A percentile compares a stretch with the other conserved stretches of the same genome.
phyloP scores from a whole-genome alignment of 1,284 basidiomycete species.

The Ceratobasidium sp. region DNA sequence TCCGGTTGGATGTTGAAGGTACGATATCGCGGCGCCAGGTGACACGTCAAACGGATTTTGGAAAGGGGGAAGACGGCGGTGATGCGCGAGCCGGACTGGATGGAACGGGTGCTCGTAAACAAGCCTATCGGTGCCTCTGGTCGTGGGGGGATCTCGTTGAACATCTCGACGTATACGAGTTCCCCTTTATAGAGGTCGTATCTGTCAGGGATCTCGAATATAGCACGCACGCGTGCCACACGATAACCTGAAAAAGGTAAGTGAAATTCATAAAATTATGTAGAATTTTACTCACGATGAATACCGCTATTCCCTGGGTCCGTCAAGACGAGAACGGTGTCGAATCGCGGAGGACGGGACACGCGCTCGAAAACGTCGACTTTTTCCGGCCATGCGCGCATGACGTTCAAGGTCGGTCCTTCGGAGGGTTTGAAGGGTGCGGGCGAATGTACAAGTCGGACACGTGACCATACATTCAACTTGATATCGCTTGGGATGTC shows the following conservation, averaged over 20 bases:
- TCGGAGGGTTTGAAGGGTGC: slow-evolving; percentile 27
- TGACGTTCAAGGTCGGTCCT: not conserved
- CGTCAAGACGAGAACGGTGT: slow-evolving; percentile 14
- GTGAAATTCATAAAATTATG: not conserved
- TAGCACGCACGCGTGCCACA: slow-evolving; percentile 8
- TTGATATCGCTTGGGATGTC: not conserved
- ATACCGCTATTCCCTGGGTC: not conserved
- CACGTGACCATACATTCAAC: slow-evolving; percentile 14
- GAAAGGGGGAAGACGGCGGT: slow-evolving; percentile 12
- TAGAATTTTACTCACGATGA: not conserved
- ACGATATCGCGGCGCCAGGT: slow-evolving; percentile 18
- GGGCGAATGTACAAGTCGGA: slow-evolving; percentile 8
- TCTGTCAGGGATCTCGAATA: slow-evolving; percentile 1
- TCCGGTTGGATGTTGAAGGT: not conserved
- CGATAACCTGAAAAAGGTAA: slow-evolving; percentile 6
- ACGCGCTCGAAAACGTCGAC: slow-evolving; percentile 3
- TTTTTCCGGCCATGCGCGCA: slow-evolving; percentile 9
- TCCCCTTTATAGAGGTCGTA: not conserved
- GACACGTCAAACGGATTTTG: slow-evolving; percentile 28
- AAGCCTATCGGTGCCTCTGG: not conserved
- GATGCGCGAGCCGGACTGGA: not conserved
- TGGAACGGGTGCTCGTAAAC: not conserved
- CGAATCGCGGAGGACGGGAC: slow-evolving; percentile 10
- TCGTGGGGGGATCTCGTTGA: not conserved
- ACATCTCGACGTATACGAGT: slow-evolving; percentile 39